Evolutionary conservation across 192 early-diverging fungal genomes (phyloP).

Genomic region (Podila minutissima): DNA sequence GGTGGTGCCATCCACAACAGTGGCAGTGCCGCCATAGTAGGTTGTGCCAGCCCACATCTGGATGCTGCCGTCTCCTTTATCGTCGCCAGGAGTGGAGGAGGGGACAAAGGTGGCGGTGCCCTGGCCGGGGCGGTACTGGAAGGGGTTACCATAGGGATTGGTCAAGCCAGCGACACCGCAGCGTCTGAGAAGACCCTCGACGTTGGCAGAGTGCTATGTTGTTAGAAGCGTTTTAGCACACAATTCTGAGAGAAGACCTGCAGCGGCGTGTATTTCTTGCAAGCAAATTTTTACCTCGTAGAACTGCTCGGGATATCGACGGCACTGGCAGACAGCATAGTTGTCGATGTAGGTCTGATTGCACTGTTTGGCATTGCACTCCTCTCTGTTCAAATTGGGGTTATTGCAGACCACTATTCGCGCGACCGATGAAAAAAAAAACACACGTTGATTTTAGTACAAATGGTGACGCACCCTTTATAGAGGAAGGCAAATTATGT

Average conservation of each 20-base stretch:
- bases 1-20: background rate
- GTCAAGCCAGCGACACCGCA: slow-evolving; percentile 4
- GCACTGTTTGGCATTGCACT: slow-evolving; percentile 9
- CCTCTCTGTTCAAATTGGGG: slow-evolving; percentile 1
- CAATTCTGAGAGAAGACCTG: background rate
- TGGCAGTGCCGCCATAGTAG: slow-evolving; percentile 1
- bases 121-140: slow-evolving; percentile 14
- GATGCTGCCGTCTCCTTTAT: background rate
- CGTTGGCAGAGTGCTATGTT: slow-evolving; percentile 8
- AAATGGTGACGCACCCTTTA: too few species aligned
- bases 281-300: slow-evolving; percentile 6
- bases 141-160: slow-evolving; percentile 14
- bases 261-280: background rate
- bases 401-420: slow-evolving; percentile 8
- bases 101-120: slow-evolving; percentile 16
- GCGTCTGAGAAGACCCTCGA: slow-evolving; percentile 19
- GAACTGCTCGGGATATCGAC: background rate
- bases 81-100: background rate
- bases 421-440: background rate
- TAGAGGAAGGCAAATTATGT: too few species aligned
- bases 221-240: background rate
- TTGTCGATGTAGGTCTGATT: slow-evolving; percentile 8
- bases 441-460: background rate
- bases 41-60: slow-evolving; percentile 1
- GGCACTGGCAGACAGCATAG: slow-evolving; percentile 1